These are phyloP conservation scores for Neohortaea acidophila DNA, from an alignment of 495 filamentous ascomycete genomes.

Conservation along the genomic window DNA sequence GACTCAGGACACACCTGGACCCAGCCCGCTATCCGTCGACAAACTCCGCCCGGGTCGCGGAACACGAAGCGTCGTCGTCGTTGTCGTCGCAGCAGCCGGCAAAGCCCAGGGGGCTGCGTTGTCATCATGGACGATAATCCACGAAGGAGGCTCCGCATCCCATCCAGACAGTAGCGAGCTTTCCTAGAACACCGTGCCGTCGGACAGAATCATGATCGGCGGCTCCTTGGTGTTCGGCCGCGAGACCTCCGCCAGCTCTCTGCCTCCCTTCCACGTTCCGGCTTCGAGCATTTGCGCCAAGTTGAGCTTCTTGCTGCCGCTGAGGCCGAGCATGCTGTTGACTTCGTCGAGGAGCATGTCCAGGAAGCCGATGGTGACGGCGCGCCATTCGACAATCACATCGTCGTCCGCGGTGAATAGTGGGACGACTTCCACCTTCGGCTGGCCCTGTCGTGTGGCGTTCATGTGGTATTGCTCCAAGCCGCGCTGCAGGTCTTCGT, in stretches of 20 bases:
- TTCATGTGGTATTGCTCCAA: slow-evolving; percentile 57
- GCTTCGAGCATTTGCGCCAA: slow-evolving; percentile 74
- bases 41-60: slow-evolving; percentile 2
- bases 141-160: slow-evolving; percentile 1
- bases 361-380: slow-evolving; percentile 69
- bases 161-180: slow-evolving; percentile 18
- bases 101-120: too few species aligned
- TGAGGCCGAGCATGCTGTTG: slow-evolving; percentile 46
- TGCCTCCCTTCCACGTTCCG: slow-evolving; percentile 94
- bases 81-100: neutral
- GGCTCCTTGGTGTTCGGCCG: slow-evolving; percentile 93
- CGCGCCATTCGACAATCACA: slow-evolving; percentile 79
- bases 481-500: slow-evolving; percentile 46
- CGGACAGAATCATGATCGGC: slow-evolving; percentile 88
- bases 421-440: slow-evolving; percentile 55
- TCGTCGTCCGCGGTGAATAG: slow-evolving; percentile 67
- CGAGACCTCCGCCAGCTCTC: slow-evolving; percentile 90
- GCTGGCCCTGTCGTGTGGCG: slow-evolving; percentile 57
- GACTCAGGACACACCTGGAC: neutral
- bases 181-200: slow-evolving; percentile 84
- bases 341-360: slow-evolving; percentile 59
- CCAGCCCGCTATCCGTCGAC: neutral
- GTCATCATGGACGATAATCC: too few species aligned
- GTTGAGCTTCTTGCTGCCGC: slow-evolving; percentile 41
- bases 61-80: neutral